Percentiles rank a stretch among this genome's conserved stretches.
phyloP scores from a whole-genome alignment of 805 yeast species.

The Wickerhamiella qilinensis region DNA sequence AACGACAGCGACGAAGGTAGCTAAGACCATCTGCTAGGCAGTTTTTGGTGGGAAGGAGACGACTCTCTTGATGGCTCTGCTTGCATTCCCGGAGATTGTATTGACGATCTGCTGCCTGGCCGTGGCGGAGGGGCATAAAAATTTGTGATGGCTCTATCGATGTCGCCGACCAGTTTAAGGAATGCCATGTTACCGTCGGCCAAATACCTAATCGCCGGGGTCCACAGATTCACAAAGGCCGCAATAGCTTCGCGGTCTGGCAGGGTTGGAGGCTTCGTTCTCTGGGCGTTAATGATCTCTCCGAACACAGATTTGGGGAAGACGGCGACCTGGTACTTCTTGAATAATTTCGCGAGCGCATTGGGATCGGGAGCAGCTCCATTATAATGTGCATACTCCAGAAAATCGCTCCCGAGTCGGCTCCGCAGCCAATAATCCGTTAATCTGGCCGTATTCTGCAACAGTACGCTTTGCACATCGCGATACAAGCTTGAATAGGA shows the following conservation, averaged over 20 bases:
- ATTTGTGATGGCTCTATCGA: neutral
- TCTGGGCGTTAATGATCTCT: no score
- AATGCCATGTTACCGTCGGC: neutral
- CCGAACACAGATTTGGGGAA: neutral
- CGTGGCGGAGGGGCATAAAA: slow-evolving; percentile 1
- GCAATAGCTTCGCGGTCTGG: neutral
- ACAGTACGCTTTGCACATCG: neutral
- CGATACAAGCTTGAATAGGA: no score
- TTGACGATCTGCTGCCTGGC: no score
- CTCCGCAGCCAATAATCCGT: neutral
- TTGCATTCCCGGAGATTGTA: no score
- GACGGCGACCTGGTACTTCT: neutral
- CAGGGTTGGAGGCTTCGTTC: no score
- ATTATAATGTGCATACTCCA: neutral
- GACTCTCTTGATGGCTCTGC: no score
- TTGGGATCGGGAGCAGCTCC: neutral
- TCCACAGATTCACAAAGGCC: slow-evolving; percentile 4
- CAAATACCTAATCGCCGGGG: neutral
- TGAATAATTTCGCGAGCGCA: neutral
- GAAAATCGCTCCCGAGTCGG: neutral
- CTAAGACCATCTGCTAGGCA: no score
- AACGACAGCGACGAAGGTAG: no score
- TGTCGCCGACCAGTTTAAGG: neutral
- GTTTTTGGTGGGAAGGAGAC: no score
- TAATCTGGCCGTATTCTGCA: neutral